These are phyloP conservation scores for Tritrichomonas musculus DNA, from an alignment of 208 protist species.

Conservation along the genomic window DNA sequence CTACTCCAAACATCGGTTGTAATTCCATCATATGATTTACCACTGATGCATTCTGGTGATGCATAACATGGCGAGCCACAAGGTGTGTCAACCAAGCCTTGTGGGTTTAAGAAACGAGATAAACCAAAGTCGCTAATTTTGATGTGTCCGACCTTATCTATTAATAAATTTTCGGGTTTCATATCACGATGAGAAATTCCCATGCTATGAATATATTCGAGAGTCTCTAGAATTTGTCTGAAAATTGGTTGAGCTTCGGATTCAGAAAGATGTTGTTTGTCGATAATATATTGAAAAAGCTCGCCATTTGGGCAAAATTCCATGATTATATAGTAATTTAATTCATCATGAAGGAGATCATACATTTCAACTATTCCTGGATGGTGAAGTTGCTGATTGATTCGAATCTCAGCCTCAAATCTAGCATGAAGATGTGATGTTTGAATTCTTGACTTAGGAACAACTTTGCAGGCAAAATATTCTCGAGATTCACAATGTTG, in stretches of 20 bases:
- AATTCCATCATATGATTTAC: background rate
- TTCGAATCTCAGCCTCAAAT: background rate
- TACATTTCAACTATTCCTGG: background rate
- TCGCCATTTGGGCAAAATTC: slow-evolving; percentile 21
- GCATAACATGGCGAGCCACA: slow-evolving; percentile 22
- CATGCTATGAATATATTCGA: background rate
- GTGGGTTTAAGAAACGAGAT: background rate
- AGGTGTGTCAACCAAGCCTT: background rate
- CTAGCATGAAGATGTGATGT: background rate
- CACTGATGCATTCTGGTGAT: background rate
- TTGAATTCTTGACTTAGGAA: background rate
- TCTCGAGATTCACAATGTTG: too few relatives aligned
- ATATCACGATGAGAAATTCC: background rate
- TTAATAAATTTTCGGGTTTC: slow-evolving; percentile 22
- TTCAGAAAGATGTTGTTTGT: background rate
- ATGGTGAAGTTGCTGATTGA: background rate
- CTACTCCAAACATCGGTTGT: slow-evolving; percentile 3
- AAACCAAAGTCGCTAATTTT: slow-evolving; percentile 25
- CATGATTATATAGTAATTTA: slow-evolving; percentile 7
- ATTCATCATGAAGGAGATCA: background rate
- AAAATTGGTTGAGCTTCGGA: background rate
- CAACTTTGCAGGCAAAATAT: background rate
- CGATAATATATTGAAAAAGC: background rate
- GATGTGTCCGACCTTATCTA: background rate
- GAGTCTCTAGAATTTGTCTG: background rate